These are phyloP conservation scores for Cercospora brassicicola DNA, from an alignment of 2,329 filamentous ascomycete species.

Conservation along the genomic window DNA sequence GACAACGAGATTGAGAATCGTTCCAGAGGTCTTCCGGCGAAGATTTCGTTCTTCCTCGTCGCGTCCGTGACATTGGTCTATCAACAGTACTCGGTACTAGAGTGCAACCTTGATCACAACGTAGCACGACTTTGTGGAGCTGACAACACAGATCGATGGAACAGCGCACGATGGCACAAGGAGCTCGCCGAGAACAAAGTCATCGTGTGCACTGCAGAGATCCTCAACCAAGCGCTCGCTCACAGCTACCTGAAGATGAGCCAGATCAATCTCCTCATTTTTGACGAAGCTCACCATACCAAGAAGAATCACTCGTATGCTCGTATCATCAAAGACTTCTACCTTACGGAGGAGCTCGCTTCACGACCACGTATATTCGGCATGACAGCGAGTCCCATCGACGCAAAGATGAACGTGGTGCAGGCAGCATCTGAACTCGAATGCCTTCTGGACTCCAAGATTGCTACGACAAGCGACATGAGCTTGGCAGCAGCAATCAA, in stretches of 20 bases:
- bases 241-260: conserved; percentile 77
- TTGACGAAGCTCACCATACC: conserved; percentile 94
- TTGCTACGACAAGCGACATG: conserved; percentile 71
- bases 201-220: conserved; percentile 88
- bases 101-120: conserved; percentile 74
- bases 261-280: conserved; percentile 84
- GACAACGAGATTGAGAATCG: conserved; percentile 74
- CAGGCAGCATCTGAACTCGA: conserved; percentile 70
- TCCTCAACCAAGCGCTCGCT: conserved; percentile 74
- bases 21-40: conserved; percentile 57
- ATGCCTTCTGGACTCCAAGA: conserved; percentile 72
- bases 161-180: conserved; percentile 59
- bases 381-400: conserved; percentile 95
- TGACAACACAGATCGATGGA: conserved; percentile 63
- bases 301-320: conserved; percentile 94
- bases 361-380: conserved; percentile 78
- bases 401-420: conserved; percentile 72
- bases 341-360: conserved; percentile 53
- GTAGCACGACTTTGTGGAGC: conserved; percentile 73
- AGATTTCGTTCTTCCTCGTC: conserved; percentile 82
- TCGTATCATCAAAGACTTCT: conserved; percentile 84
- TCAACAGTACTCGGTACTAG: conserved; percentile 82
- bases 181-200: conserved; percentile 69
- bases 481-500: conserved; percentile 59
- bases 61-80: conserved; percentile 85